Evolutionary conservation across 495 filamentous ascomycete species (phyloP).

Genomic region (Talaromyces liani): DNA sequence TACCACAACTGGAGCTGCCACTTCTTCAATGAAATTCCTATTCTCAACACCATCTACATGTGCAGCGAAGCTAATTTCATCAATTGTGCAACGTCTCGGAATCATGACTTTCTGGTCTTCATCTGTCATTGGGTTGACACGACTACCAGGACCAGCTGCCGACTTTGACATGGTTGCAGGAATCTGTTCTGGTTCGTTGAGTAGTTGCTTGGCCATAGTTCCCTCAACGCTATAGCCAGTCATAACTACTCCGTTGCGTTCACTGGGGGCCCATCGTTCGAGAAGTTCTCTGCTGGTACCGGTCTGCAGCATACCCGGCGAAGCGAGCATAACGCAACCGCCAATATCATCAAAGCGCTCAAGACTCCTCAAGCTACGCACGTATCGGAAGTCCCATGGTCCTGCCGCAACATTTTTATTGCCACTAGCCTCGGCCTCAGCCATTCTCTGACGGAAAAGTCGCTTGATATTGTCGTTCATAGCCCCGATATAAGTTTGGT

Average conservation of each 20-base stretch:
- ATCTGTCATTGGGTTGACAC: slow-evolving; percentile 39
- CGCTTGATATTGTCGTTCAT: slow-evolving; percentile 99
- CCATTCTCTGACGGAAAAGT: slow-evolving; percentile 77
- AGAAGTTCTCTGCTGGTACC: slow-evolving; percentile 87
- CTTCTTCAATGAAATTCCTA: slow-evolving; percentile 87
- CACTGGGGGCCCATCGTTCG: slow-evolving; percentile 91
- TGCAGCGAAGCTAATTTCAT: slow-evolving; percentile 90
- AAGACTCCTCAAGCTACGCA: slow-evolving; percentile 81
- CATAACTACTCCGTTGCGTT: slow-evolving; percentile 92
- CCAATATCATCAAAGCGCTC: slow-evolving; percentile 96
- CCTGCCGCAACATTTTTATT: slow-evolving; percentile 67
- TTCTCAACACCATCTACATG: slow-evolving; percentile 98
- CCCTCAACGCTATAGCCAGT: slow-evolving; percentile 98
- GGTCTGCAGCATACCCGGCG: slow-evolving; percentile 95
- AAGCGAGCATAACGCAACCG: slow-evolving; percentile 93
- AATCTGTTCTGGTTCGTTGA: slow-evolving; percentile 89
- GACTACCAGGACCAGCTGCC: slow-evolving; percentile 47
- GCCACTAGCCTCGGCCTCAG: slow-evolving; percentile 70
- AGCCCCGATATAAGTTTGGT: slow-evolving; percentile 91
- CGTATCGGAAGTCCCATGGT: slow-evolving; percentile 93
- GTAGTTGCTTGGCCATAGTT: slow-evolving; percentile 92
- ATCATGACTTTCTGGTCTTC: slow-evolving; percentile 83
- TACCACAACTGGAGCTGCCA: slow-evolving; percentile 84
- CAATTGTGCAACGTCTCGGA: slow-evolving; percentile 80
- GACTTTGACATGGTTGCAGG: slow-evolving; percentile 80